A percentile compares a stretch with the other conserved stretches of the same genome.
These are phyloP conservation scores for Aspergillus fructus DNA, from an alignment of 2,329 filamentous ascomycete genomes.

Conservation along the genomic window DNA sequence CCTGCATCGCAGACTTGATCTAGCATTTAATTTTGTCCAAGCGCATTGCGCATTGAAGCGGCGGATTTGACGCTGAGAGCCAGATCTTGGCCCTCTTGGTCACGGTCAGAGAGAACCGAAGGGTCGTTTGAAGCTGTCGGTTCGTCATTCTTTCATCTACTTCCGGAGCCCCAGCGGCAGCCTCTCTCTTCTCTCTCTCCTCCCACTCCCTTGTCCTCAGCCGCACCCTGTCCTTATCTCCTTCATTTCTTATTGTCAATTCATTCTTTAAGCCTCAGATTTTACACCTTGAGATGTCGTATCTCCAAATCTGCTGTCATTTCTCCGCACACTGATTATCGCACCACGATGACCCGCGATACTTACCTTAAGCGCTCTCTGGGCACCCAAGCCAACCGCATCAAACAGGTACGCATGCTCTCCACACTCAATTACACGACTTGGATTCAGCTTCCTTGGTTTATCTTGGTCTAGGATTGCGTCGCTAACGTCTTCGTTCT, in stretches of 20 bases:
- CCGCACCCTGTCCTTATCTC: conserved; percentile 7
- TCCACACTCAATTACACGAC: background rate
- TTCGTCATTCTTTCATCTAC: conserved; percentile 14
- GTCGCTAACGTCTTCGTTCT: conserved; percentile 11
- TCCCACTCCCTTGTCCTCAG: conserved; percentile 4
- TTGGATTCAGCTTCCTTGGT: background rate
- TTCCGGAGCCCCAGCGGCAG: conserved; percentile 8
- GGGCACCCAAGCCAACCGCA: conserved; percentile 39
- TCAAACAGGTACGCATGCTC: conserved; percentile 38
- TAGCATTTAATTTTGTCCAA: background rate
- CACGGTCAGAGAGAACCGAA: background rate
- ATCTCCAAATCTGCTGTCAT: conserved; percentile 1
- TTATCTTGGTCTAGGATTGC: background rate
- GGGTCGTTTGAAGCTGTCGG: conserved; percentile 4
- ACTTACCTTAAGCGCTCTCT: conserved; percentile 45
- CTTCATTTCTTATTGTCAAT: background rate
- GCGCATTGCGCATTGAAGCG: background rate
- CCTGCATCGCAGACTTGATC: background rate
- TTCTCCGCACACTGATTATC: conserved; percentile 4
- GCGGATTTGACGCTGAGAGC: background rate
- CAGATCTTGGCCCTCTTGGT: background rate
- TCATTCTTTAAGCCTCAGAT: background rate
- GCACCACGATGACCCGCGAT: conserved; percentile 39
- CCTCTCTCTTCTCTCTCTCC: conserved; percentile 8
- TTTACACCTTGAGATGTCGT: conserved; percentile 14